phyloP scores from a whole-genome alignment of 345 rosid species.

The Moringa oleifera region DNA sequence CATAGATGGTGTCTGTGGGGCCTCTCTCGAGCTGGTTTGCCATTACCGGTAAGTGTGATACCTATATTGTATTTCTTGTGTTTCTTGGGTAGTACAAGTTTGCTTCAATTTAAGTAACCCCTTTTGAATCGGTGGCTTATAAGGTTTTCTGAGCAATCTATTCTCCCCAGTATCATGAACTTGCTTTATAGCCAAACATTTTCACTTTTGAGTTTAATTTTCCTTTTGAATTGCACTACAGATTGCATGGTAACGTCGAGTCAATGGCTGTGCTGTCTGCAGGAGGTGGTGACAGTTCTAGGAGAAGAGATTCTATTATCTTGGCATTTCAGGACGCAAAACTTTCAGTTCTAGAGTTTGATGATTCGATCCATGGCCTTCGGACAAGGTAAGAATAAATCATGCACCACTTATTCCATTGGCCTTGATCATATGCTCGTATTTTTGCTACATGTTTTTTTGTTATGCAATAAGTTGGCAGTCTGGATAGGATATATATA shows the following conservation, averaged over 20 bases:
- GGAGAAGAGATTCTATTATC: constrained; percentile 74
- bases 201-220: too few species aligned
- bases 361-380: constrained; percentile 84
- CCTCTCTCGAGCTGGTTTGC: constrained; percentile 88
- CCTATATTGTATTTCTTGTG: neutral
- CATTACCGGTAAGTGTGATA: constrained; percentile 54
- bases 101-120: neutral
- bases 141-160: neutral
- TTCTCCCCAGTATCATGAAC: too few species aligned
- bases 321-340: constrained; percentile 78
- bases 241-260: constrained; percentile 92
- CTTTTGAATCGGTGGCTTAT: neutral
- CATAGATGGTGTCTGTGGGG: constrained; percentile 75
- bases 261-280: constrained; percentile 65
- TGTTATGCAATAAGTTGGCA: too few species aligned
- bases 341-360: constrained; percentile 81
- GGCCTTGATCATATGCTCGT: neutral
- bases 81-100: neutral
- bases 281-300: constrained; percentile 60
- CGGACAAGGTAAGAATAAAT: constrained; percentile 50
- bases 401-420: neutral
- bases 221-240: constrained; percentile 19
- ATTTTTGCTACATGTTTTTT: too few species aligned
- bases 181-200: too few species aligned
- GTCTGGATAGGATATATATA: too few species aligned